Evolutionary conservation across 768 basidiomycete genomes (phyloP), one percentile per base, ranked within the genome.

Genomic region (Auriscalpium microsporum): DNA sequence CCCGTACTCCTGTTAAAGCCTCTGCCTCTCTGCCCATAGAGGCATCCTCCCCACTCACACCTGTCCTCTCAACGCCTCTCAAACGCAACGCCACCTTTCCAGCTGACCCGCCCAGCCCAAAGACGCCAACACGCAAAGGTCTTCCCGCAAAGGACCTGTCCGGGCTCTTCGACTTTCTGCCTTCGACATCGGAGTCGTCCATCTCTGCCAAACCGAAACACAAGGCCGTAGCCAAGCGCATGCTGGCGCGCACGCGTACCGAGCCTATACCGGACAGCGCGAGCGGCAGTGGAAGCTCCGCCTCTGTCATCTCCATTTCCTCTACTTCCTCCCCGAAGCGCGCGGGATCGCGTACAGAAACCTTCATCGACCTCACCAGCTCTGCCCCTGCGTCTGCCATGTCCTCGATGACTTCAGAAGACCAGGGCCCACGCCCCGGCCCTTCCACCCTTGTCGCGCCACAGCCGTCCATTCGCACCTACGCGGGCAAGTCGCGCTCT

Each of bases 401-500:
- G 23, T 45, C 40, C 23, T 59, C 58, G 57, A 69, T 58, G 61
- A 67, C 58, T 10, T 55, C 42, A 46, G 48, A 56, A 13, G 51
- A 45, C 17, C 50, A 53, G 35, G 21, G 58, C 16, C 61, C 65
- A 10, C 56, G 62, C 2, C 59, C 65, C 6, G 17, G 55, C 45
- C 21, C 59, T 37, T 44, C 50, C 50, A 17, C 48, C 36, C 17
- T 66, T 10, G 36, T 45, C 7, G 65, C 28, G 62, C 28, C 28
- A 28, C 65, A n/a, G 56, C 68, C 72, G 14, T 72, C 75, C 46
- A 75, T 81, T 3, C 77, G 79, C 42, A 91, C 88, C 3, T 91
- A 91, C 63, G 83, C 85, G 3, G 86, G 86, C 21, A 75, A 75
- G 56, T 87, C 85, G 21, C 86, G 89, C n/a, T 90, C 89, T 4